Conservation (phyloP, 495 filamentous ascomycete species). For the Opeltia flavorubescens region DNA sequence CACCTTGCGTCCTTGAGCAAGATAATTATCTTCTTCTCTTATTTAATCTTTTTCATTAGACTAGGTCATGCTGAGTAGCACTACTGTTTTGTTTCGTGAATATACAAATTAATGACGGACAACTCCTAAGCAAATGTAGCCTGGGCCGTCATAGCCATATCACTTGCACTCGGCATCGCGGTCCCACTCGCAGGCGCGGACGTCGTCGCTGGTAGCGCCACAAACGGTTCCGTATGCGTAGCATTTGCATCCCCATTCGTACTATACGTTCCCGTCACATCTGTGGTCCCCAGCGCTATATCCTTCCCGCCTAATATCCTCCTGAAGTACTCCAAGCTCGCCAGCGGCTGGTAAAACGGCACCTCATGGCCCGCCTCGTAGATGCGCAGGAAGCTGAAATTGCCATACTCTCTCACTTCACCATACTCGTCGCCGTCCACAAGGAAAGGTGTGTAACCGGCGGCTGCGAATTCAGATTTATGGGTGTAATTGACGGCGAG, state of each 20-base stretch:
- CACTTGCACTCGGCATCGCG: too few relatives aligned
- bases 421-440: conserved; percentile 27
- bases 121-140: too few relatives aligned
- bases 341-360: conserved; percentile 27
- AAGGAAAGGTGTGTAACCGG: conserved; percentile 37
- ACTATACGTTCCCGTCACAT: conserved; percentile 29
- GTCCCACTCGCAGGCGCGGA: too few relatives aligned
- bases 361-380: conserved; percentile 27
- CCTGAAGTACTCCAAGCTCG: conserved; percentile 23
- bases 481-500: conserved; percentile 36
- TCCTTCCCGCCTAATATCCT: conserved; percentile 18
- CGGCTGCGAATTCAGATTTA: conserved; percentile 30
- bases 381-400: conserved; percentile 29
- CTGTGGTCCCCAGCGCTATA: conserved; percentile 18
- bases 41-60: too few relatives aligned
- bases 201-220: too few relatives aligned
- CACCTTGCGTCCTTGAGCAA: too few relatives aligned
- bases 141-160: too few relatives aligned
- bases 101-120: too few relatives aligned
- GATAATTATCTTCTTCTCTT: too few relatives aligned
- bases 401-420: conserved; percentile 28
- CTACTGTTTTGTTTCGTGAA: too few relatives aligned
- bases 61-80: too few relatives aligned
- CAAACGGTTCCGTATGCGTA: conserved; percentile 43
- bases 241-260: conserved; percentile 33